These are phyloP conservation scores for Candida easanensis DNA, from an alignment of 805 yeast genomes.

Conservation along the genomic window DNA sequence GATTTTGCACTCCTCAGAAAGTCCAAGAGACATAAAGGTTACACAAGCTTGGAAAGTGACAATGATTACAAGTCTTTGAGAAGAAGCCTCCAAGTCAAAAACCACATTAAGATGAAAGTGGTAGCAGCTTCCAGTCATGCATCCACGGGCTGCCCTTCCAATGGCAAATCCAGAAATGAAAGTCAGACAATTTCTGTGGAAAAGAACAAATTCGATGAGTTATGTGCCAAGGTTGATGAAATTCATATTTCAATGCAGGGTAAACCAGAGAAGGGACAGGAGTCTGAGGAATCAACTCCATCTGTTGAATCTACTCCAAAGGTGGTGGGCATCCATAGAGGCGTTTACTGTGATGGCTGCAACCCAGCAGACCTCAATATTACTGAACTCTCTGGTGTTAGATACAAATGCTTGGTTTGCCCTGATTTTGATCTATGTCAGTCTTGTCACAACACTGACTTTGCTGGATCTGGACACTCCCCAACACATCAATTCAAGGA, in stretches of 20 bases:
- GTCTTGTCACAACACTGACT: constrained; percentile 2
- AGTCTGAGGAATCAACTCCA: background rate
- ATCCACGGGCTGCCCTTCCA: background rate
- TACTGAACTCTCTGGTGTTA: constrained; percentile 2
- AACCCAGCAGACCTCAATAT: constrained; percentile 7
- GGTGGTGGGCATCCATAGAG: constrained; percentile 2
- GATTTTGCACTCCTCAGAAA: constrained; percentile 14
- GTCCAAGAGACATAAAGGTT: constrained; percentile 15
- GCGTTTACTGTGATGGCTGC: constrained; percentile 16
- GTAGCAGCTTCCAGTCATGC: background rate
- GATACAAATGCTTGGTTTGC: constrained; percentile 15
- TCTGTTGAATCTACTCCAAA: background rate
- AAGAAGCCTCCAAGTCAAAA: constrained; percentile 18
- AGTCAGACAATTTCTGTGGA: background rate
- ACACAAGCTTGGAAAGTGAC: constrained; percentile 4
- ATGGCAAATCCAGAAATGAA: background rate
- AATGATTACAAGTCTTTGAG: constrained; percentile 13
- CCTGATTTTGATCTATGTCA: constrained; percentile 13
- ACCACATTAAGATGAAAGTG: constrained; percentile 13
- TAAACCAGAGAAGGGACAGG: background rate
- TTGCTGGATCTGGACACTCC: background rate
- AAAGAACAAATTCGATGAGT: constrained; percentile 4
- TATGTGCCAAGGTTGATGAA: constrained; percentile 9
- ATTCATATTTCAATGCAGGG: constrained; percentile 5
- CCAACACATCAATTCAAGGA: constrained; percentile 5